A percentile compares a stretch with the other conserved stretches of the same genome.
These are phyloP conservation scores for Luzula sylvatica DNA, from an alignment of 176 grass and related monocot genomes.

Conservation along the genomic window DNA sequence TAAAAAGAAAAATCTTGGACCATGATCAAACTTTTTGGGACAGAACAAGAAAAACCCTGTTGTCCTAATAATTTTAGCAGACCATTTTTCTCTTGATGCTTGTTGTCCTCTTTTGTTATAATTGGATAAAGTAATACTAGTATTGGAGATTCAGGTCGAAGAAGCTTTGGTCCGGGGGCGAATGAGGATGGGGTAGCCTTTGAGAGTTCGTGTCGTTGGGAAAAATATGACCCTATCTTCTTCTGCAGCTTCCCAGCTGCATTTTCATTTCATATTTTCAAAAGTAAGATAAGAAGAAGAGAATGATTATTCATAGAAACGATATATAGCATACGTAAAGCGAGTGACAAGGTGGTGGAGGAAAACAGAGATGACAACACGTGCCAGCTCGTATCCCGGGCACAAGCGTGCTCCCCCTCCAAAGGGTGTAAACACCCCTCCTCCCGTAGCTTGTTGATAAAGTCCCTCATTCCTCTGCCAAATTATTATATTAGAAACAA, in stretches of 20 bases:
- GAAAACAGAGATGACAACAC: constrained; percentile 80
- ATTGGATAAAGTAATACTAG: no score
- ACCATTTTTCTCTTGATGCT: no score
- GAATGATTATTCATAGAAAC: neutral
- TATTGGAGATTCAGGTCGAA: no score
- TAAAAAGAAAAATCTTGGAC: no score
- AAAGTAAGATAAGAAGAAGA: neutral
- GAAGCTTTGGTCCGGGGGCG: constrained; percentile 13
- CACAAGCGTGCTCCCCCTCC: constrained; percentile 75
- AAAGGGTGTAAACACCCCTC: constrained; percentile 65
- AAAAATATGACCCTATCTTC: constrained; percentile 79
- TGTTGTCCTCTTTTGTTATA: no score
- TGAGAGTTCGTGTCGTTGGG: constrained; percentile 72
- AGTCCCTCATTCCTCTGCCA: constrained; percentile 44
- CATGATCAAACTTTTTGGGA: no score
- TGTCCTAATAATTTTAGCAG: no score
- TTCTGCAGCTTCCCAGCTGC: constrained; percentile 80
- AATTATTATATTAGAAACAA: constrained; percentile 8
- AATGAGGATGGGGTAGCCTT: constrained; percentile 78
- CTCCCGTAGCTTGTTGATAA: constrained; percentile 33
- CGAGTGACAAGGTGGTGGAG: constrained; percentile 67
- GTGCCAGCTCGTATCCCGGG: constrained; percentile 79
- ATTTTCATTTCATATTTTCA: constrained; percentile 25
- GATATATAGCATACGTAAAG: constrained; percentile 42
- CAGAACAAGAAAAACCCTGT: no score